These are phyloP conservation scores for Fomitopsis schrenkii DNA, from an alignment of 1,284 basidiomycete species.

Conservation along the genomic window DNA sequence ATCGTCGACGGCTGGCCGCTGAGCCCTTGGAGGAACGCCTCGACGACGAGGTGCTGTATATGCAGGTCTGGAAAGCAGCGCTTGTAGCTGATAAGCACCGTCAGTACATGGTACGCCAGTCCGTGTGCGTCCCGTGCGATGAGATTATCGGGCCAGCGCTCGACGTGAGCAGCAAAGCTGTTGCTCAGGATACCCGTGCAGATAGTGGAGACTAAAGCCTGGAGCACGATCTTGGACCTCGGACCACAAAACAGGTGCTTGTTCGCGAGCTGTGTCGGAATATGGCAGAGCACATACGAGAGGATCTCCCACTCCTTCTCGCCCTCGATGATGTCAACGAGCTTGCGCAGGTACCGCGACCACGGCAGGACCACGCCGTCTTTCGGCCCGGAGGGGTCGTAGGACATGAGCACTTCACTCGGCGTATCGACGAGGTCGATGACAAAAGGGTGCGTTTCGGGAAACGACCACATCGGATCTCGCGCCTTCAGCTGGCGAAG, in stretches of 20 bases:
- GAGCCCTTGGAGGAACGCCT: slow-evolving; percentile 82
- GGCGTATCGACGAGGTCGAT: slow-evolving; percentile 61
- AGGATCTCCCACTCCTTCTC: slow-evolving; percentile 94
- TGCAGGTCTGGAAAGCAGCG: slow-evolving; percentile 72
- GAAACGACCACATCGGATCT: slow-evolving; percentile 74
- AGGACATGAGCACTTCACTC: slow-evolving; percentile 73
- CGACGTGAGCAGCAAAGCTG: slow-evolving; percentile 55
- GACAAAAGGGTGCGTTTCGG: slow-evolving; percentile 72
- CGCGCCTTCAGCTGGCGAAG: slow-evolving; percentile 29
- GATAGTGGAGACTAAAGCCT: slow-evolving; percentile 64
- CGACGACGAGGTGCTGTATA: slow-evolving; percentile 68
- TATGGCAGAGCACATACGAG: slow-evolving; percentile 88
- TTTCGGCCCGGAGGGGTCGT: slow-evolving; percentile 58
- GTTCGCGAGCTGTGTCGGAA: slow-evolving; percentile 91
- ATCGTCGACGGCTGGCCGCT: slow-evolving; percentile 78
- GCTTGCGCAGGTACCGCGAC: slow-evolving; percentile 69
- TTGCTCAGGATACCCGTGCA: slow-evolving; percentile 66
- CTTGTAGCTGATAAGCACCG: slow-evolving; percentile 88
- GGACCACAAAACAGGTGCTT: slow-evolving; percentile 97
- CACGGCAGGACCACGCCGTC: slow-evolving; percentile 64
- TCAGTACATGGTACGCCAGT: slow-evolving; percentile 84
- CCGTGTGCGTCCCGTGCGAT: slow-evolving; percentile 86
- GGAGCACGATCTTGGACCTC: slow-evolving; percentile 63
- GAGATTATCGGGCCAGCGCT: slow-evolving; percentile 58
- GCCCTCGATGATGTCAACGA: slow-evolving; percentile 68